Conservation (phyloP, 805 yeast genomes). For the Metschnikowia kunwiensis region DNA sequence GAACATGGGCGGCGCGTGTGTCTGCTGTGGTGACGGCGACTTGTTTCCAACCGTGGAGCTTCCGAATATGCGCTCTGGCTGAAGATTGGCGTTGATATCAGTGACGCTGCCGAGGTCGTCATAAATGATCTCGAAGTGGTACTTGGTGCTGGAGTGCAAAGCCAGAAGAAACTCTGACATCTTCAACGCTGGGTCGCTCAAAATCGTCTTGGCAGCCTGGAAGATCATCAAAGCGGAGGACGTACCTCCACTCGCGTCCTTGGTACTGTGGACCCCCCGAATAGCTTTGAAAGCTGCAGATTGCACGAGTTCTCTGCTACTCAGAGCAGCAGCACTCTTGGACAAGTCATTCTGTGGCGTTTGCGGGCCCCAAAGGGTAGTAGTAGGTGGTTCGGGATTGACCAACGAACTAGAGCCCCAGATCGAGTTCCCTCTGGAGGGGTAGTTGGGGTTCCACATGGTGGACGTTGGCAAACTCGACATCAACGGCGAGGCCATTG, state of each 20-base stretch:
- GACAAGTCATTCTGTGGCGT: slow-evolving; percentile 1
- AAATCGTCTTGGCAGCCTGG: slow-evolving; percentile 29
- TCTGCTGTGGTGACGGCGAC: slow-evolving; percentile 11
- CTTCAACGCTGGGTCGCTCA: slow-evolving; percentile 27
- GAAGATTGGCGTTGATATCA: slow-evolving; percentile 28
- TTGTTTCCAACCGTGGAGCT: slow-evolving; percentile 1
- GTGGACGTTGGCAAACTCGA: slow-evolving; percentile 8
- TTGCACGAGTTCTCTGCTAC: slow-evolving; percentile 3
- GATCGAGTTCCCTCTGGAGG: slow-evolving; percentile 8
- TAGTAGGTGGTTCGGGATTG: neutral
- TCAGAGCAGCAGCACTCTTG: neutral
- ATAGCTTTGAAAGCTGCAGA: slow-evolving; percentile 41
- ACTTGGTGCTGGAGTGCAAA: slow-evolving; percentile 14
- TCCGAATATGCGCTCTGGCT: slow-evolving; percentile 8
- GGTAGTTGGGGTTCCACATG: slow-evolving; percentile 5
- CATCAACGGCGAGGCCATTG: slow-evolving; percentile 5
- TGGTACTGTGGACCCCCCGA: slow-evolving; percentile 31
- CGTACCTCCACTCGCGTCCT: slow-evolving; percentile 35
- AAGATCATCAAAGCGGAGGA: slow-evolving; percentile 34
- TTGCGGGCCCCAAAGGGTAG: slow-evolving; percentile 6
- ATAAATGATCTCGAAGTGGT: slow-evolving; percentile 41
- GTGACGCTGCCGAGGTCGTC: slow-evolving; percentile 47
- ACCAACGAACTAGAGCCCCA: slow-evolving; percentile 5
- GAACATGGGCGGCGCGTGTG: slow-evolving; percentile 4
- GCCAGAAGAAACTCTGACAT: slow-evolving; percentile 31